A percentile compares a stretch with the other conserved stretches of the same genome.
Evolutionary conservation across 2,329 filamentous ascomycete species (phyloP).

Genomic region (Arthroderma uncinatum): DNA sequence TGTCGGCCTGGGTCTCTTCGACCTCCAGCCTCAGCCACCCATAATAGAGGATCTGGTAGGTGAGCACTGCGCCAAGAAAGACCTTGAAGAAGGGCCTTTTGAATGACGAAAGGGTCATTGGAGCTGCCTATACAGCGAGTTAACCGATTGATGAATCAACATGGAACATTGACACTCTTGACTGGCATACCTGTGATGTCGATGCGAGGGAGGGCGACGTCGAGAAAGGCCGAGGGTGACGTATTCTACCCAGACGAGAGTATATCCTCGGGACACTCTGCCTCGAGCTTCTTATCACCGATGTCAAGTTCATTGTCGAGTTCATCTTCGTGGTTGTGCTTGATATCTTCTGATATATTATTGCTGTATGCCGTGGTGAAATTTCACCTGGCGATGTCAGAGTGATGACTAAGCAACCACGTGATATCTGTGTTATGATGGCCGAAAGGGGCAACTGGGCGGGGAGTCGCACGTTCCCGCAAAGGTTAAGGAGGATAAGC

Average conservation of each 20-base stretch:
- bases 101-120: slow-evolving; percentile 27
- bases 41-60: slow-evolving; percentile 40
- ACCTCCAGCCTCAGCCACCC: slow-evolving; percentile 39
- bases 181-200: not conserved
- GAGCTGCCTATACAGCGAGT: not conserved
- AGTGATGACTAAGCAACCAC: slow-evolving; percentile 5
- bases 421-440: slow-evolving; percentile 6
- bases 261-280: not conserved
- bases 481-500: slow-evolving; percentile 26
- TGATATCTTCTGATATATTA: not conserved
- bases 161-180: not conserved
- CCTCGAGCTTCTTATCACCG: not conserved
- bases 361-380: not conserved
- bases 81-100: slow-evolving; percentile 38
- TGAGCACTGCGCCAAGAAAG: slow-evolving; percentile 39
- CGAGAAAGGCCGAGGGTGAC: not conserved
- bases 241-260: not conserved
- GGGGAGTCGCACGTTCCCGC: slow-evolving; percentile 15
- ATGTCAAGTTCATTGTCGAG: not conserved
- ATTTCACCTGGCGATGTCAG: not conserved
- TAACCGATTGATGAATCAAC: not conserved
- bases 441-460: slow-evolving; percentile 4
- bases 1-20: slow-evolving; percentile 34
- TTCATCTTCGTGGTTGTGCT: not conserved
- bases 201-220: not conserved